Evolutionary conservation across 1,139 yeast genomes (phyloP).

Genomic region (Suhomyces terraborum): DNA sequence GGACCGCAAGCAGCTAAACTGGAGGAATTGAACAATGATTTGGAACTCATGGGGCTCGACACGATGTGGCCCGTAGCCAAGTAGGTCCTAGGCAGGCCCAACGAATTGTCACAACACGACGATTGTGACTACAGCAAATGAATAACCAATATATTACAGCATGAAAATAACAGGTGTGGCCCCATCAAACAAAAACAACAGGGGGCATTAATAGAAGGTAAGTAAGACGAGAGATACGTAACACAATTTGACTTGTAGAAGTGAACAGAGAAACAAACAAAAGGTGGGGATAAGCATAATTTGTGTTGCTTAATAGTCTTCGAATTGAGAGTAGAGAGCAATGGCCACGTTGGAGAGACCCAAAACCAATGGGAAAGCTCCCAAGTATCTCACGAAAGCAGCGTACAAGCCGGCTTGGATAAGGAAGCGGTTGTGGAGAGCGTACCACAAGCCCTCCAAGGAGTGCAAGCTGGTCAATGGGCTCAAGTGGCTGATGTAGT

Average conservation of each 20-base stretch:
- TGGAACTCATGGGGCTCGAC: conserved; percentile 39
- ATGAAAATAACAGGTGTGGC: conserved; percentile 8
- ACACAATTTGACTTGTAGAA: conserved; percentile 14
- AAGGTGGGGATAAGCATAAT: background rate
- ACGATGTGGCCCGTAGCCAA: conserved; percentile 37
- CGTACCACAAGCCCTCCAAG: conserved; percentile 38
- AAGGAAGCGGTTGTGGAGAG: conserved; percentile 38
- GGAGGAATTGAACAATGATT: conserved; percentile 40
- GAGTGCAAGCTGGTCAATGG: conserved; percentile 22
- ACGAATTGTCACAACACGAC: too few relatives aligned
- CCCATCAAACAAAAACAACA: conserved; percentile 6
- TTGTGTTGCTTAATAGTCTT: conserved; percentile 20
- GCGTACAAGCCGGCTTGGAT: conserved; percentile 43
- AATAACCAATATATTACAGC: conserved; percentile 12
- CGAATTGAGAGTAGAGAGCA: conserved; percentile 51
- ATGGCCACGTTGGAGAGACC: conserved; percentile 51
- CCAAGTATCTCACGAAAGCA: conserved; percentile 39
- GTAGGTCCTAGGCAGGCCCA: too few relatives aligned
- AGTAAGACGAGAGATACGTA: conserved; percentile 9
- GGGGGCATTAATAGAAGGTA: conserved; percentile 8
- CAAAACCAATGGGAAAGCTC: conserved; percentile 50
- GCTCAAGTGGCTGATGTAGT: conserved; percentile 39
- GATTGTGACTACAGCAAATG: background rate
- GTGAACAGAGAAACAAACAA: conserved; percentile 8
- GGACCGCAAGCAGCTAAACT: conserved; percentile 43